These are phyloP conservation scores for Yarrowia porcina DNA, from an alignment of 805 yeast species.

Conservation along the genomic window DNA sequence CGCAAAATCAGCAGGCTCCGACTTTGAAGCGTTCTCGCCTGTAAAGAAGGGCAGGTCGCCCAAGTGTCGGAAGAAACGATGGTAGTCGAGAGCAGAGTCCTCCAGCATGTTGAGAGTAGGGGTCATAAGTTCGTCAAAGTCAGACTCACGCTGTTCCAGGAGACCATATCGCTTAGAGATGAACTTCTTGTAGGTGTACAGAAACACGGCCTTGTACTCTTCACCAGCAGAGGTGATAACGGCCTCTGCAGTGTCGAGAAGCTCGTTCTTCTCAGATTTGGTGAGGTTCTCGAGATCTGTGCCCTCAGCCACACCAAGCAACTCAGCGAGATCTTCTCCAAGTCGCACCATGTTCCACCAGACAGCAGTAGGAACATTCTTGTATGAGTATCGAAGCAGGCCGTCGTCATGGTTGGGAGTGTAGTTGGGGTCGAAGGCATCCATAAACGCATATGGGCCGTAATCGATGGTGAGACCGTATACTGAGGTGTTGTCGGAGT, in stretches of 20 bases:
- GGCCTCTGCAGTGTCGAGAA: slow-evolving; percentile 57
- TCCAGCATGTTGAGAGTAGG: slow-evolving; percentile 62
- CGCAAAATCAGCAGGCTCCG: slow-evolving; percentile 29
- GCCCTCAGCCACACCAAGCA: slow-evolving; percentile 68
- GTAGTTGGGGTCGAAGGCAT: slow-evolving; percentile 71
- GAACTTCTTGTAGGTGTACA: slow-evolving; percentile 52
- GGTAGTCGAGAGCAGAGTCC: slow-evolving; percentile 69
- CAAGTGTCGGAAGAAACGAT: slow-evolving; percentile 66
- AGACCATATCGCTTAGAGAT: slow-evolving; percentile 73
- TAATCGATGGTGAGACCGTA: slow-evolving; percentile 85
- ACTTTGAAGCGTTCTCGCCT: slow-evolving; percentile 30
- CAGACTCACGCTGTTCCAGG: slow-evolving; percentile 40
- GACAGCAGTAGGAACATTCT: slow-evolving; percentile 78
- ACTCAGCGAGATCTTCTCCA: slow-evolving; percentile 78
- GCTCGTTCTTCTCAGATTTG: slow-evolving; percentile 33
- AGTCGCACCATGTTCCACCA: slow-evolving; percentile 91
- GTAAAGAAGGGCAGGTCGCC: slow-evolving; percentile 49
- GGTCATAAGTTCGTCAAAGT: slow-evolving; percentile 44
- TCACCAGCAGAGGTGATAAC: slow-evolving; percentile 63
- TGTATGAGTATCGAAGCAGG: slow-evolving; percentile 65
- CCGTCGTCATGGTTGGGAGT: slow-evolving; percentile 91
- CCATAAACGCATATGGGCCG: slow-evolving; percentile 93
- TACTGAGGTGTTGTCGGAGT: slow-evolving; percentile 92
- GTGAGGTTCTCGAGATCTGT: slow-evolving; percentile 44
- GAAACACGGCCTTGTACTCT: slow-evolving; percentile 61